Evolutionary conservation across 768 basidiomycete genomes (phyloP).

Genomic region (Gloeopeniophorella convolvens): DNA sequence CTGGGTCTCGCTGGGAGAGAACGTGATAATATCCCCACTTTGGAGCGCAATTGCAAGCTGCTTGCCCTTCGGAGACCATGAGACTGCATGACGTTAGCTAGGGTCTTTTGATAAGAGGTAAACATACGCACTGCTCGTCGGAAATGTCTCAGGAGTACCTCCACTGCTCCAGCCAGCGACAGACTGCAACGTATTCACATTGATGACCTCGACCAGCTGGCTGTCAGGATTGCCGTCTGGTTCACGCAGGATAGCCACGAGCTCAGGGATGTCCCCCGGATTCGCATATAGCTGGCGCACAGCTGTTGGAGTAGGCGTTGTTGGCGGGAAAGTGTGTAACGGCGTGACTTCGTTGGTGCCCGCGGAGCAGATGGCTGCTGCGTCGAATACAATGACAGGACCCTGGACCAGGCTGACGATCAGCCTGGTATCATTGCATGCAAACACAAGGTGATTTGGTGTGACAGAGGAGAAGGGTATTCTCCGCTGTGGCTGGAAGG

Average conservation of each 20-base stretch:
- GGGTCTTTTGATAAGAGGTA: neutral
- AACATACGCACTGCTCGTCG: slow-evolving; percentile 50
- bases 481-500: slow-evolving; percentile 47
- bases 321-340: slow-evolving; percentile 40
- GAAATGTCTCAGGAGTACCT: slow-evolving; percentile 41
- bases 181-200: slow-evolving; percentile 43
- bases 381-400: slow-evolving; percentile 54
- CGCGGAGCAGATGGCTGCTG: slow-evolving; percentile 41
- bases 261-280: slow-evolving; percentile 52
- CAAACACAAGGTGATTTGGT: slow-evolving; percentile 52
- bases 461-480: slow-evolving; percentile 38
- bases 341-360: slow-evolving; percentile 40
- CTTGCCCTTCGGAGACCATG: slow-evolving; percentile 86
- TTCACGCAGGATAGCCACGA: slow-evolving; percentile 54
- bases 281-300: slow-evolving; percentile 56
- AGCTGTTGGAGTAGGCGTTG: slow-evolving; percentile 32
- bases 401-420: slow-evolving; percentile 55
- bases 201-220: slow-evolving; percentile 51
- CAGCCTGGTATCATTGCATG: slow-evolving; percentile 52
- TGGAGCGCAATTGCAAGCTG: slow-evolving; percentile 72
- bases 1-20: slow-evolving; percentile 47
- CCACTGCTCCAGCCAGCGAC: slow-evolving; percentile 50
- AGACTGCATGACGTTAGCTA: slow-evolving; percentile 38
- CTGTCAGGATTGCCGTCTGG: slow-evolving; percentile 26
- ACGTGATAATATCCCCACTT: slow-evolving; percentile 66